Percentiles rank a stretch among this genome's conserved stretches.
These are phyloP conservation scores for Pyricularia pennisetigena DNA, from an alignment of 2,329 filamentous ascomycete species.

Conservation along the genomic window DNA sequence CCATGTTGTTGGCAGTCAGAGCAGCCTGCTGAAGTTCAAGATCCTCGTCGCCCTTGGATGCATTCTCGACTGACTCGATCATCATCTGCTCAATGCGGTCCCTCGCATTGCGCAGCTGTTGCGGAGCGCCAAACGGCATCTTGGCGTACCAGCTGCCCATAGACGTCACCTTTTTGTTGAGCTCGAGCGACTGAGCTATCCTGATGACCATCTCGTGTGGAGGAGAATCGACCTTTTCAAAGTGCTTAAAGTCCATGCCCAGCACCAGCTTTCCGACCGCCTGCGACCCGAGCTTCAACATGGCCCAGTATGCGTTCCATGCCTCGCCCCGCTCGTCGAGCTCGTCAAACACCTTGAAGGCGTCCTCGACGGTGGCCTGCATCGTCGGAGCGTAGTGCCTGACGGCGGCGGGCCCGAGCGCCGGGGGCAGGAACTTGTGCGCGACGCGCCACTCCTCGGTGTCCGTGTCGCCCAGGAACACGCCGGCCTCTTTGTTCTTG, in stretches of 20 bases:
- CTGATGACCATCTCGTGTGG: constrained; percentile 38
- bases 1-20: constrained; percentile 32
- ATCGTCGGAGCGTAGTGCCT: constrained; percentile 50
- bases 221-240: constrained; percentile 30
- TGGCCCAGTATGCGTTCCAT: constrained; percentile 39
- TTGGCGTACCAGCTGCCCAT: constrained; percentile 44
- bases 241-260: constrained; percentile 35
- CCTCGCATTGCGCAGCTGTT: constrained; percentile 25
- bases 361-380: constrained; percentile 40
- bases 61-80: constrained; percentile 25
- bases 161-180: constrained; percentile 50
- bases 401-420: constrained; percentile 48
- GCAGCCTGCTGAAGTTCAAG: constrained; percentile 38
- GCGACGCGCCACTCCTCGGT: constrained; percentile 37
- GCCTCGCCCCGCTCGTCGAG: constrained; percentile 37
- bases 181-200: constrained; percentile 38
- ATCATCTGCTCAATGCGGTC: constrained; percentile 25
- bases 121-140: constrained; percentile 48
- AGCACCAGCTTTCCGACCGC: constrained; percentile 33
- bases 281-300: constrained; percentile 38
- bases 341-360: constrained; percentile 38
- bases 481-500: constrained; percentile 28
- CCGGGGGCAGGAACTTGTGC: constrained; percentile 54
- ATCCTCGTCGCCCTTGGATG: constrained; percentile 26
- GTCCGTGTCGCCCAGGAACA: constrained; percentile 41